A percentile compares a stretch with the other conserved stretches of the same genome.
phyloP scores from a whole-genome alignment of 306 rosid species.

The Prunus davidiana region DNA sequence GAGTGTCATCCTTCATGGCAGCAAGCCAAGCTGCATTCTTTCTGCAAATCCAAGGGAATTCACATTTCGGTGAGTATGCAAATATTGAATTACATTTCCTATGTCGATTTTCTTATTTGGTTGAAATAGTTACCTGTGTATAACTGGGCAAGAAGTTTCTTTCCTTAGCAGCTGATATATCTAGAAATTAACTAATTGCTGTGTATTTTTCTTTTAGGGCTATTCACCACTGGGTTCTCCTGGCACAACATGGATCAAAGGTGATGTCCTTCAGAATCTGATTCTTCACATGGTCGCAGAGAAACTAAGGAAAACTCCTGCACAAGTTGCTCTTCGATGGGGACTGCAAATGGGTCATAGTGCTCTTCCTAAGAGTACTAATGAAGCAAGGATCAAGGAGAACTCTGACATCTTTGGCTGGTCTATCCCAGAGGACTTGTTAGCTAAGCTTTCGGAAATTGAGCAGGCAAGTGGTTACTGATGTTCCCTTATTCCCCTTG shows the following conservation, averaged over 20 bases:
- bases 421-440: slow-evolving; percentile 59
- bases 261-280: slow-evolving; percentile 56
- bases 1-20: slow-evolving; percentile 78
- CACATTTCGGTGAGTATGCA: slow-evolving; percentile 62
- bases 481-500: not conserved
- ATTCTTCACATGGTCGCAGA: slow-evolving; percentile 33
- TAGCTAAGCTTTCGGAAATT: slow-evolving; percentile 37
- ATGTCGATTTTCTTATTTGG: not conserved
- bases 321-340: slow-evolving; percentile 73
- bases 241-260: slow-evolving; percentile 53
- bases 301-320: slow-evolving; percentile 56
- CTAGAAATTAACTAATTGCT: not conserved
- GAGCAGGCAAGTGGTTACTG: slow-evolving; percentile 40
- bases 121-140: not conserved
- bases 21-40: slow-evolving; percentile 44
- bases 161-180: not conserved
- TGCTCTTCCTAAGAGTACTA: slow-evolving; percentile 68
- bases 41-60: slow-evolving; percentile 58
- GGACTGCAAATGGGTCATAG: slow-evolving; percentile 73
- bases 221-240: slow-evolving; percentile 74
- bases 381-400: slow-evolving; percentile 60
- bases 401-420: slow-evolving; percentile 62
- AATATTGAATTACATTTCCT: not conserved
- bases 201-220: slow-evolving; percentile 30
- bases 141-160: not conserved